phyloP scores from a whole-genome alignment of 139 green algal genomes.

The Ettlia oleoabundans region DNA sequence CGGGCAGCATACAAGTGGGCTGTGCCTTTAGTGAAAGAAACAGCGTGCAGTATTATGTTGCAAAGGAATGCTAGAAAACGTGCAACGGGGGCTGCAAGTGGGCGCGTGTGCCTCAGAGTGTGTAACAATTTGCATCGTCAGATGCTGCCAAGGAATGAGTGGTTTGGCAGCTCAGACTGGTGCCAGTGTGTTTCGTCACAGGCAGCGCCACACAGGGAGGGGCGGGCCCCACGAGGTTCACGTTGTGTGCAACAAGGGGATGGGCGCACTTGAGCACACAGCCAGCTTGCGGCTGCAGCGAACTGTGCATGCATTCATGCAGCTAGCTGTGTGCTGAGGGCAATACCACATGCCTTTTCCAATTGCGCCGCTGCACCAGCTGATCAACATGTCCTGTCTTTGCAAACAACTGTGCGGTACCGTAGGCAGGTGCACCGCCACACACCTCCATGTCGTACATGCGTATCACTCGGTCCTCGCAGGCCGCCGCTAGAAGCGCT shows the following conservation, averaged over 20 bases:
- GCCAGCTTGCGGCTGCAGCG: no score
- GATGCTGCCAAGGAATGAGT: slow-evolving; percentile 27
- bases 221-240: no score
- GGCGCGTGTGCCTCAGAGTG: slow-evolving; percentile 10
- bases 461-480: slow-evolving; percentile 62
- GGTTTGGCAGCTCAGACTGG: slow-evolving; percentile 26
- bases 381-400: not conserved
- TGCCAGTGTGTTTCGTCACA: slow-evolving; percentile 38
- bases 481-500: slow-evolving; percentile 64
- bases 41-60: no score
- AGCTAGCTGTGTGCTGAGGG: no score
- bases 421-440: not conserved
- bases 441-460: slow-evolving; percentile 65
- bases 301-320: no score
- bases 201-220: no score
- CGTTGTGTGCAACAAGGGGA: no score
- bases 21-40: no score
- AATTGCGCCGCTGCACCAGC: no score
- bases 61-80: no score
- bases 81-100: not conserved
- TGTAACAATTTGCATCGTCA: slow-evolving; percentile 34
- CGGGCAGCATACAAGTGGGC: no score
- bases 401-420: not conserved
- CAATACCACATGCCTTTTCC: no score
- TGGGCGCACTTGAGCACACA: not conserved